Conservation (phyloP, 2,329 filamentous ascomycete species). For the Scedosporium dehoogii region DNA sequence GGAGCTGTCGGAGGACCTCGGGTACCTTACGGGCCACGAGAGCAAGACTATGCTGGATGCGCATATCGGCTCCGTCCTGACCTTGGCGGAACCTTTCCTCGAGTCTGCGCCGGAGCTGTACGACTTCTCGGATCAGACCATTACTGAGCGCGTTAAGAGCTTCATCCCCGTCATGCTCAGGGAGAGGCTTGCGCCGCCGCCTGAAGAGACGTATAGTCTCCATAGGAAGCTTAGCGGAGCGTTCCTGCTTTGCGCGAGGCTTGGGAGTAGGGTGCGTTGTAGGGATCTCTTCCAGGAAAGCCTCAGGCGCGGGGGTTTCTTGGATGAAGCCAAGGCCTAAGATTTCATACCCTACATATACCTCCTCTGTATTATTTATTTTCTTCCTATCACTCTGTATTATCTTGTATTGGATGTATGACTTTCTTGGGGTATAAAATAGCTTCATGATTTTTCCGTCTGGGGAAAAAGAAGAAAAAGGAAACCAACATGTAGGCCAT, state of each 20-base stretch:
- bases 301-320: constrained; percentile 25
- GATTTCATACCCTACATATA: neutral
- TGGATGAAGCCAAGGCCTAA: neutral
- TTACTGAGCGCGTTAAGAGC: constrained; percentile 81
- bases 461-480: neutral
- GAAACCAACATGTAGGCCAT: neutral
- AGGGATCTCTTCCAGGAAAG: constrained; percentile 65
- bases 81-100: constrained; percentile 85
- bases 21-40: constrained; percentile 89
- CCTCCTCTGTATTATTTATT: neutral
- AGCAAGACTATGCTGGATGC: constrained; percentile 79
- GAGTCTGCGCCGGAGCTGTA: constrained; percentile 69
- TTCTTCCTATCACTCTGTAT: neutral
- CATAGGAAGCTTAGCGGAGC: constrained; percentile 93
- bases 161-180: constrained; percentile 90
- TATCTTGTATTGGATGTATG: neutral
- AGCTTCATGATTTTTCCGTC: neutral
- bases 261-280: constrained; percentile 77
- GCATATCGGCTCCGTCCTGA: constrained; percentile 78
- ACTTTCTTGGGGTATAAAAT: neutral
- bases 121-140: constrained; percentile 89
- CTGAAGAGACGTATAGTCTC: constrained; percentile 93
- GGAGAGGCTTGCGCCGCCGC: constrained; percentile 80
- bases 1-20: constrained; percentile 62
- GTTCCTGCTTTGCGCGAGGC: constrained; percentile 78